A percentile compares a stretch with the other conserved stretches of the same genome.
These are phyloP conservation scores for Lignosus rhinocerotis DNA, from an alignment of 1,284 basidiomycete species.

Conservation along the genomic window DNA sequence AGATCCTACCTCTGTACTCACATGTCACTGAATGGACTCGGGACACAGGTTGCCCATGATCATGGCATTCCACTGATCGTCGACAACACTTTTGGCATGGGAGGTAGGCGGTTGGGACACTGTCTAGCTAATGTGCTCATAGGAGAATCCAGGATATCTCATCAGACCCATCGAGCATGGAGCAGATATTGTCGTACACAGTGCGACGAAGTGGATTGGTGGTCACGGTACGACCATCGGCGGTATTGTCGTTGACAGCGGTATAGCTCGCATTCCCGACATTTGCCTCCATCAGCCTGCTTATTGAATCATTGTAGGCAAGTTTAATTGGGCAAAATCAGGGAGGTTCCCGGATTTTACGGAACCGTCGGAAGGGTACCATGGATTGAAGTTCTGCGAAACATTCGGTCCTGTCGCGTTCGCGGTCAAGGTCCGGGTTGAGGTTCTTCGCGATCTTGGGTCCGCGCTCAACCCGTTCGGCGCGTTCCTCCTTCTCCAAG, in stretches of 20 bases:
- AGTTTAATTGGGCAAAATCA: slow-evolving; percentile 82
- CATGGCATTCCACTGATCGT: slow-evolving; percentile 80
- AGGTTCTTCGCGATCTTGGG: slow-evolving; percentile 81
- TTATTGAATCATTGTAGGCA: slow-evolving; percentile 45
- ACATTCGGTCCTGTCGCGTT: slow-evolving; percentile 77
- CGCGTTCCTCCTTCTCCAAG: slow-evolving; percentile 83
- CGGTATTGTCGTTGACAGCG: slow-evolving; percentile 81
- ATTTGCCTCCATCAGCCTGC: not conserved
- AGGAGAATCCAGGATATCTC: slow-evolving; percentile 54
- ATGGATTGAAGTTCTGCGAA: slow-evolving; percentile 74
- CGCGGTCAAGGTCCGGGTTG: slow-evolving; percentile 71
- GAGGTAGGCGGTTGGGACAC: slow-evolving; percentile 42
- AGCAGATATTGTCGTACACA: slow-evolving; percentile 84
- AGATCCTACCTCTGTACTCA: not conserved
- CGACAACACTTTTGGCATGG: slow-evolving; percentile 91
- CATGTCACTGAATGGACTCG: no score
- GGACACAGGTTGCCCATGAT: slow-evolving; percentile 59
- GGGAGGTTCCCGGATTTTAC: slow-evolving; percentile 85
- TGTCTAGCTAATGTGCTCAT: not conserved
- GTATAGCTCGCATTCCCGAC: slow-evolving; percentile 29
- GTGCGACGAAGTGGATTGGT: slow-evolving; percentile 91
- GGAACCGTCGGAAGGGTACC: slow-evolving; percentile 82
- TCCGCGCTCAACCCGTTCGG: slow-evolving; percentile 79
- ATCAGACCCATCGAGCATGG: slow-evolving; percentile 77
- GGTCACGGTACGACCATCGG: slow-evolving; percentile 89